Evolutionary conservation across 805 yeast genomes (phyloP), one percentile per base, ranked within the genome.

Genomic region (Nakazawaea holstii): DNA sequence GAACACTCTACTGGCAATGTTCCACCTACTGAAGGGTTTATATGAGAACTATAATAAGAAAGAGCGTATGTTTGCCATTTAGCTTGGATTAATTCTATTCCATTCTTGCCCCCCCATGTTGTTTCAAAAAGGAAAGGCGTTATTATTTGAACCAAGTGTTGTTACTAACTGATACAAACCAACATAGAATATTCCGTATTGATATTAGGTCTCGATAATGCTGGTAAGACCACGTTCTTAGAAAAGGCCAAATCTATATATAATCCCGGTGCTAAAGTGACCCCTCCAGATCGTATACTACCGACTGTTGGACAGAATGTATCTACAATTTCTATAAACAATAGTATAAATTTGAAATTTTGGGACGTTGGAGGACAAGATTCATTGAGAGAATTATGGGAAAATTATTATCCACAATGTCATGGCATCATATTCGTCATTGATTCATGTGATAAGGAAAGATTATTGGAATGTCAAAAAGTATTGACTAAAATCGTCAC

Each of bases 351-450:
- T 44, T 69, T 94, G 48, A 91, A 90, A 59, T 79, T 94, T 58
- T 92, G 98, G 98, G 99, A 92, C 63, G 81, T 92, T 36, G 98
- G 98, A 9, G 99, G 99, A 10, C 99, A 92, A 65, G 84, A 82
- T 59, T 72, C 85, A n/a, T 70, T 92, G 41, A 73, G 98, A 41
- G 69, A 79, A 28, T 73, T 94, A 74, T 92, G 99, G 99, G 74
- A 84, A 6, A 80, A 87, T 51, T 94, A 92, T 69, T 94, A 83
- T 66, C 72, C 74, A 15, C 84, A 81, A 50, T 87, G 96, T 47
- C 97, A 92, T 65, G 98, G 94, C 0, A 87, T 92, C 33, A 82
- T 94, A 39, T 92, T 92, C 63, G 84, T 92, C 15, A 92, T 94
- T 10, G 99, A 92, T 62, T 87, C 96, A 8, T 84, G 95, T 1